phyloP scores from a whole-genome alignment of 495 filamentous ascomycete genomes.

The Xylaria bambusicola region DNA sequence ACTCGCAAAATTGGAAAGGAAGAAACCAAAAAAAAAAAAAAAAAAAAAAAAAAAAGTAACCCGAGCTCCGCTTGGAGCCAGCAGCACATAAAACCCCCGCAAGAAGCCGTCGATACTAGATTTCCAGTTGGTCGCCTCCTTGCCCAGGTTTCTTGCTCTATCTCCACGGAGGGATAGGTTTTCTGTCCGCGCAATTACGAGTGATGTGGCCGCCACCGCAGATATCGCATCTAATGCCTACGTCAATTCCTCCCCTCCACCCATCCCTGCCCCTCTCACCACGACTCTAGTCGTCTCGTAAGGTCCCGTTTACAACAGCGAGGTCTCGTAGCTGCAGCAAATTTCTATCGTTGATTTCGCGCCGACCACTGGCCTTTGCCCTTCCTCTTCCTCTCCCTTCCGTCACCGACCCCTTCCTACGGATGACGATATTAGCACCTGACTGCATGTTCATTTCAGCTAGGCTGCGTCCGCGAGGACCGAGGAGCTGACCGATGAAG shows the following conservation, averaged over 20 bases:
- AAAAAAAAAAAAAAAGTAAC: too few relatives aligned
- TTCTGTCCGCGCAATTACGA: background rate
- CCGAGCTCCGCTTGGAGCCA: too few relatives aligned
- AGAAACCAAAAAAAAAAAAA: too few relatives aligned
- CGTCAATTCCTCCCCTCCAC: too few relatives aligned
- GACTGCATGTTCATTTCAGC: slow-evolving; percentile 85
- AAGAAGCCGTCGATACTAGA: background rate
- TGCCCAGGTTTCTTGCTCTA: background rate
- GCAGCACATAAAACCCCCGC: background rate
- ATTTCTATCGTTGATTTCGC: slow-evolving; percentile 80
- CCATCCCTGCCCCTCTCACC: background rate
- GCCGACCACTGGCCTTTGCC: slow-evolving; percentile 65
- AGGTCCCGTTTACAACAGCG: slow-evolving; percentile 77
- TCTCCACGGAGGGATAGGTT: background rate
- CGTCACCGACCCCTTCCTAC: slow-evolving; percentile 83
- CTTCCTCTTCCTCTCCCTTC: slow-evolving; percentile 75
- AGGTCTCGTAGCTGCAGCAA: slow-evolving; percentile 79
- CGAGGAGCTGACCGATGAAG: slow-evolving; percentile 74
- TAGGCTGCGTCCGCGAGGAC: slow-evolving; percentile 80
- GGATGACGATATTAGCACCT: slow-evolving; percentile 77
- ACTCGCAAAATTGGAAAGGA: too few relatives aligned
- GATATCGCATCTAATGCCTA: background rate
- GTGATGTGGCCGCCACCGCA: background rate
- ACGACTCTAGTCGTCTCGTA: slow-evolving; percentile 70
- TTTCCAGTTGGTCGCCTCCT: background rate